Conservation (phyloP, 2,329 filamentous ascomycete species). For the Podosphaera xanthii region DNA sequence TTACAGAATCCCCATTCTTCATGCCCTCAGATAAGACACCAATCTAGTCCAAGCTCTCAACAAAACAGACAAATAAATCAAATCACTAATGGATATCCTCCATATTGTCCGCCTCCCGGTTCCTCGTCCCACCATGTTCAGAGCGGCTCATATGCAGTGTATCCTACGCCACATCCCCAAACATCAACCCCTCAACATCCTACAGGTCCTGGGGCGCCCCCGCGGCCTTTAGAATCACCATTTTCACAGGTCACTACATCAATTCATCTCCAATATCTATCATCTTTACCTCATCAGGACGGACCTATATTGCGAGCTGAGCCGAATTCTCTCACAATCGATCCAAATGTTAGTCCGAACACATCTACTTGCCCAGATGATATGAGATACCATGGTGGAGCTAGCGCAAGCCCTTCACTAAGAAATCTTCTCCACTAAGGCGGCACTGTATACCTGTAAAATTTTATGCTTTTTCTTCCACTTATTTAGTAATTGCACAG, state of each 20-base stretch:
- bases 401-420: constrained; percentile 54
- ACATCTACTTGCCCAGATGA: constrained; percentile 19
- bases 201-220: constrained; percentile 17
- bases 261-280: constrained; percentile 22
- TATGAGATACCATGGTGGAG: constrained; percentile 32
- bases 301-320: constrained; percentile 10
- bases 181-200: constrained; percentile 16
- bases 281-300: constrained; percentile 12
- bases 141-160: constrained; percentile 12
- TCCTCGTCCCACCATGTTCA: constrained; percentile 10
- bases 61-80: constrained; percentile 21
- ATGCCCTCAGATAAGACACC: constrained; percentile 9
- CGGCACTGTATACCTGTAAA: too few species aligned
- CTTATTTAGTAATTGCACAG: too few species aligned
- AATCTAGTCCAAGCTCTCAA: constrained; percentile 18
- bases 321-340: constrained; percentile 13
- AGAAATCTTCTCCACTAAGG: constrained; percentile 47
- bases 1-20: constrained; percentile 6
- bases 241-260: constrained; percentile 23
- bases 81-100: constrained; percentile 21
- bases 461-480: too few species aligned
- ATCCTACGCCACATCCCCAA: constrained; percentile 14
- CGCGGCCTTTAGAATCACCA: constrained; percentile 23
- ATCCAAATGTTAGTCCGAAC: constrained; percentile 9
- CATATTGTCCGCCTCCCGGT: constrained; percentile 9